A percentile compares a stretch with the other conserved stretches of the same genome.
Conservation (phyloP, 371 early-diverging fungal genomes). For the Mucor irregularis region DNA sequence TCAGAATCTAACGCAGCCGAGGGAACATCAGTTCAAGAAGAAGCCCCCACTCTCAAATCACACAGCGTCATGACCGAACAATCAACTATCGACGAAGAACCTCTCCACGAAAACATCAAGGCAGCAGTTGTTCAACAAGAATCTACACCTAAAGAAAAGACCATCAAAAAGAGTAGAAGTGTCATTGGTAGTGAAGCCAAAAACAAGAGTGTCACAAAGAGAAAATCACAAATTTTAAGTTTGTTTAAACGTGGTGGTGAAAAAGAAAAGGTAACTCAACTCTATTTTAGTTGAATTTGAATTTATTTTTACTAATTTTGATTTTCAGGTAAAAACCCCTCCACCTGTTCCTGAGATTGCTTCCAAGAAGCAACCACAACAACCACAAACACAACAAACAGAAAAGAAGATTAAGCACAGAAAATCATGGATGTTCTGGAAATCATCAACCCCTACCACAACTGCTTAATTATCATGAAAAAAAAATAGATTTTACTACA, state of each 20-base stretch:
- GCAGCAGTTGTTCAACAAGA: neutral
- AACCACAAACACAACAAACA: neutral
- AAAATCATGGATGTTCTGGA: constrained; percentile 29
- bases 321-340: neutral
- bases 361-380: neutral
- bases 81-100: neutral
- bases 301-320: neutral
- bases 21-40: neutral
- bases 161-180: constrained; percentile 4
- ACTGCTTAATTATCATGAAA: too few relatives aligned
- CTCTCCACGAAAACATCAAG: neutral
- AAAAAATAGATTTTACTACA: neutral
- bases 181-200: neutral
- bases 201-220: constrained; percentile 17
- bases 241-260: constrained; percentile 24
- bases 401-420: constrained; percentile 16
- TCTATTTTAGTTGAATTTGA: neutral
- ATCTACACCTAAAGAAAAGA: neutral
- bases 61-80: constrained; percentile 4
- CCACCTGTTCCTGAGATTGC: constrained; percentile 4
- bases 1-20: neutral
- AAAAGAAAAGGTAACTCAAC: constrained; percentile 10
- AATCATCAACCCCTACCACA: constrained; percentile 16
- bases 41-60: constrained; percentile 4
- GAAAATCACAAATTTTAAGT: constrained; percentile 28